phyloP scores from a whole-genome alignment of 306 rosid species.

The Dicorynia guianensis region DNA sequence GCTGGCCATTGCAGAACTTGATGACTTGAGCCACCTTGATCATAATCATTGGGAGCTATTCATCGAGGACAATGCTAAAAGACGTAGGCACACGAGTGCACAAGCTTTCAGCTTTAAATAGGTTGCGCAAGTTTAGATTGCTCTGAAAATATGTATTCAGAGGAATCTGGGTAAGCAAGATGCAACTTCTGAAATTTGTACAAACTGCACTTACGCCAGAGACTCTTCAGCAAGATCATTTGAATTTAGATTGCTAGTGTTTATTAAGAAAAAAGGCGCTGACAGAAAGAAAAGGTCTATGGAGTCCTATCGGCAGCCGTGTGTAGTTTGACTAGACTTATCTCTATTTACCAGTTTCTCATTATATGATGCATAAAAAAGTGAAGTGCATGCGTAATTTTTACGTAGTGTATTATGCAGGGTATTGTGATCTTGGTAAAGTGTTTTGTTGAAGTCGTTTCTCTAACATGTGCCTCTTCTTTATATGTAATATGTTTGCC shows the following conservation, averaged over 20 bases:
- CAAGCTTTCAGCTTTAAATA: not conserved
- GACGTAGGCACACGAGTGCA: constrained; percentile 68
- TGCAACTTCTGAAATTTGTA: constrained; percentile 16
- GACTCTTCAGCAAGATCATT: constrained; percentile 30
- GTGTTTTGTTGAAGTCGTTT: not conserved
- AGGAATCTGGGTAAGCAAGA: constrained; percentile 34
- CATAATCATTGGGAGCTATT: constrained; percentile 73
- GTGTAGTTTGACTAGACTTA: constrained; percentile 15
- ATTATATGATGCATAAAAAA: constrained; percentile 26
- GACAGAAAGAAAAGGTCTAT: constrained; percentile 7
- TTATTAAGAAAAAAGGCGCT: constrained; percentile 9
- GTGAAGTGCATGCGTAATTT: constrained; percentile 29
- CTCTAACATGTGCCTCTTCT: not conserved
- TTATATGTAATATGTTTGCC: constrained; percentile 11
- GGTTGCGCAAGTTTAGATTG: not conserved
- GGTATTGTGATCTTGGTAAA: not conserved
- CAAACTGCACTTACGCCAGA: constrained; percentile 13
- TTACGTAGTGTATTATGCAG: not conserved
- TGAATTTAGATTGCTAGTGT: constrained; percentile 30
- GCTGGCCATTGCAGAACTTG: constrained; percentile 91
- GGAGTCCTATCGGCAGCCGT: constrained; percentile 31
- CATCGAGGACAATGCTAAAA: constrained; percentile 68
- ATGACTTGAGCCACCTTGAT: constrained; percentile 79
- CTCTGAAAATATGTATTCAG: constrained; percentile 3
- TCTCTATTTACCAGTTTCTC: constrained; percentile 17